Evolutionary conservation across 371 early-diverging fungal species (phyloP).

Genomic region (Globomyces sp.): DNA sequence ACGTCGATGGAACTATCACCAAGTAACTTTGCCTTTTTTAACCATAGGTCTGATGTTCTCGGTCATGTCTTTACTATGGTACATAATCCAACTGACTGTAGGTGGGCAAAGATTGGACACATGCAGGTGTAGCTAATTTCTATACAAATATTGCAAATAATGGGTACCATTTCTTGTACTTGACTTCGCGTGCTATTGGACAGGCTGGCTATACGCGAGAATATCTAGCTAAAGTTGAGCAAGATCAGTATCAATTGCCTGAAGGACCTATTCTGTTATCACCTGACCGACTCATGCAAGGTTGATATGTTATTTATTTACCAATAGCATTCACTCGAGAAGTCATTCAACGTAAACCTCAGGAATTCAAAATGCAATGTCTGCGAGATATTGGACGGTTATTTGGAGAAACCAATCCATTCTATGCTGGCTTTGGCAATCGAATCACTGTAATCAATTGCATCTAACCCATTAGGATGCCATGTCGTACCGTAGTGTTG

Average conservation of each 20-base stretch:
- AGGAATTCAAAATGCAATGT: conserved; percentile 98
- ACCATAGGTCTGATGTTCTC: conserved; percentile 74
- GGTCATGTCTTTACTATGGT: conserved; percentile 98
- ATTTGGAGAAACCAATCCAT: conserved; percentile 73
- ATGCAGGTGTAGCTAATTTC: conserved; percentile 93
- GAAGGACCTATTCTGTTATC: conserved; percentile 98
- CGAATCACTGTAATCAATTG: conserved; percentile 60
- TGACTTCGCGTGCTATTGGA: conserved; percentile 97
- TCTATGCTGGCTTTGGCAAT: conserved; percentile 99
- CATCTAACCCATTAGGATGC: conserved; percentile 56
- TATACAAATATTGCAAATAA: conserved; percentile 94
- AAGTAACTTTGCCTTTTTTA: conserved; percentile 46
- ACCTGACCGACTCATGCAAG: conserved; percentile 90
- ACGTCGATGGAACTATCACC: conserved; percentile 99
- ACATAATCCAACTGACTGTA: background rate
- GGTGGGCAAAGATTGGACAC: conserved; percentile 97
- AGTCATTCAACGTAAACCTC: conserved; percentile 92
- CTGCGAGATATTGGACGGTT: conserved; percentile 87
- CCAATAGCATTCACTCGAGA: conserved; percentile 73
- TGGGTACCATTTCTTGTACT: conserved; percentile 95
- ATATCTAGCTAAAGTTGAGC: conserved; percentile 88
- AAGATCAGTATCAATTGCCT: conserved; percentile 86
- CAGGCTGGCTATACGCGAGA: conserved; percentile 86
- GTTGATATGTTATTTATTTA: too few relatives aligned
- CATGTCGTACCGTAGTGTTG: conserved; percentile 90